Percentiles rank a stretch among this genome's conserved stretches.
These are phyloP conservation scores for Fusarium sp. DNA, from an alignment of 2,329 filamentous ascomycete genomes.

Conservation along the genomic window DNA sequence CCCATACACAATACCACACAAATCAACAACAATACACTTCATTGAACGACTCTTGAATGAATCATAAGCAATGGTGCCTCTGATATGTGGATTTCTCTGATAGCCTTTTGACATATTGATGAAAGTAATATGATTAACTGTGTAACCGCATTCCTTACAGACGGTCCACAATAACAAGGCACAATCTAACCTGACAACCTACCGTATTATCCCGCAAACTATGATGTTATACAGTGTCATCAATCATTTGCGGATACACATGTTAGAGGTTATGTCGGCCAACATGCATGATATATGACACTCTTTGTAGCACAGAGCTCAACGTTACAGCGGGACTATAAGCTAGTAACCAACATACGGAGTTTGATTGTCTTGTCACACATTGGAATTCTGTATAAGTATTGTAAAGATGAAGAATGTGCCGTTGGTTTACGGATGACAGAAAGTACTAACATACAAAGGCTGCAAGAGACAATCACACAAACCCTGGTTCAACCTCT, in stretches of 20 bases:
- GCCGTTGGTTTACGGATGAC: background rate
- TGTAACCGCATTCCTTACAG: background rate
- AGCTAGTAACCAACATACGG: background rate
- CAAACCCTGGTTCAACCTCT: constrained; percentile 5
- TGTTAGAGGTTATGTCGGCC: background rate
- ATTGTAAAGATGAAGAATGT: background rate
- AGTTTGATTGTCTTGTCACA: background rate
- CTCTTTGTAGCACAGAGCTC: constrained; percentile 9
- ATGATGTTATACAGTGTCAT: constrained; percentile 7
- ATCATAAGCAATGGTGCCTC: background rate
- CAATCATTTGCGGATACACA: background rate
- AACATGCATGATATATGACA: background rate
- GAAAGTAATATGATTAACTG: background rate
- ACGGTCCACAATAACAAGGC: background rate
- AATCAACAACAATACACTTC: background rate
- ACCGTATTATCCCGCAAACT: background rate
- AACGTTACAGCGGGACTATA: constrained; percentile 24
- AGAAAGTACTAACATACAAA: background rate
- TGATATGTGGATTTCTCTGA: background rate
- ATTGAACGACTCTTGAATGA: background rate
- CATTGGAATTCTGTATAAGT: constrained; percentile 1
- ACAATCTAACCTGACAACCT: background rate
- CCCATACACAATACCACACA: background rate
- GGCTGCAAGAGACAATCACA: background rate
- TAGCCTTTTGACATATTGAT: background rate